A percentile compares a stretch with the other conserved stretches of the same genome.
Evolutionary conservation across 2,329 filamentous ascomycete genomes (phyloP).

Genomic region (Macrophomina pseudophaseolina): DNA sequence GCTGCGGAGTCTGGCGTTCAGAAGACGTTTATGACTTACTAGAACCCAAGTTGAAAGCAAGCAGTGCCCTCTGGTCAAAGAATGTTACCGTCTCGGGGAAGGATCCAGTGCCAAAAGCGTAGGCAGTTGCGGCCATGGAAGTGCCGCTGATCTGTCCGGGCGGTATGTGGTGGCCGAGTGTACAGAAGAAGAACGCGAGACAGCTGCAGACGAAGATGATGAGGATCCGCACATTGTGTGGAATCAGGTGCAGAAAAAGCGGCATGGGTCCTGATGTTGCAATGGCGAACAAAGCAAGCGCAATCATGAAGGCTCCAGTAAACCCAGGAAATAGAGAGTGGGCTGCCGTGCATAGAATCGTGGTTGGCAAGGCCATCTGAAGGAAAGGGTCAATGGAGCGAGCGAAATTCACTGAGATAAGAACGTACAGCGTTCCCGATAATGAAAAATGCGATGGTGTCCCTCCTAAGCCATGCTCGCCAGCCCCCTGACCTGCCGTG

Average conservation of each 20-base stretch:
- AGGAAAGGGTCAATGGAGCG: no score
- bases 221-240: not conserved
- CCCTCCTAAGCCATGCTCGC: constrained; percentile 3
- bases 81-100: not conserved
- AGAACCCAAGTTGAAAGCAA: not conserved
- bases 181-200: constrained; percentile 10
- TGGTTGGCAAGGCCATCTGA: constrained; percentile 15
- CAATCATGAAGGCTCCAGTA: constrained; percentile 8
- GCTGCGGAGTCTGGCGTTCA: no score
- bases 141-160: constrained; percentile 14
- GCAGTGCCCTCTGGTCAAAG: not conserved
- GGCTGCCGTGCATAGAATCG: constrained; percentile 6
- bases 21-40: not conserved
- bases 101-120: constrained; percentile 1
- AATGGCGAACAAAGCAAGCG: not conserved
- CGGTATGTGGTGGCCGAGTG: not conserved
- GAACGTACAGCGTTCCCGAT: not conserved
- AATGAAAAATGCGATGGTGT: constrained; percentile 15
- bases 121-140: not conserved
- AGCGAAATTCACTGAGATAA: no score
- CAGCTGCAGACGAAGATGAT: constrained; percentile 15
- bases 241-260: not conserved
- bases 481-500: not conserved
- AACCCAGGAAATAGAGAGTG: constrained; percentile 8
- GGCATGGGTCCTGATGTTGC: not conserved